phyloP scores from a whole-genome alignment of 345 rosid genomes.

The Draba incana region DNA sequence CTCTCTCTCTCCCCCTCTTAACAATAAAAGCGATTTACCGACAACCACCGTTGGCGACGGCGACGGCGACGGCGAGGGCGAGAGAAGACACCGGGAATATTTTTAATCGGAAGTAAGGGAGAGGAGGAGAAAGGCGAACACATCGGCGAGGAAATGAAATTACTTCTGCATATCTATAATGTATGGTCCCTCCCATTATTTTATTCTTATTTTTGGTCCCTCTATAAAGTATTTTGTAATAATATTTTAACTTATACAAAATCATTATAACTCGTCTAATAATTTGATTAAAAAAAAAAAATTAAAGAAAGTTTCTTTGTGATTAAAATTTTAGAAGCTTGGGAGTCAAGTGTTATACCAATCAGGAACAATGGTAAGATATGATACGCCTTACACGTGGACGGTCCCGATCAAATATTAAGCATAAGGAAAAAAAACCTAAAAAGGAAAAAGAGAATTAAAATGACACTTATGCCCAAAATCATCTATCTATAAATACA shows the following conservation, averaged over 20 bases:
- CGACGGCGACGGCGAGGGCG: constrained; percentile 14
- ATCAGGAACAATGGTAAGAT: neutral
- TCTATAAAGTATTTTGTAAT: neutral
- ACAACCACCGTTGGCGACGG: constrained; percentile 15
- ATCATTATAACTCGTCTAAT: no score
- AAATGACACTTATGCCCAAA: neutral
- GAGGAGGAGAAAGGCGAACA: constrained; percentile 5
- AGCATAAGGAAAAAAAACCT: neutral
- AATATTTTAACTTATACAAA: neutral
- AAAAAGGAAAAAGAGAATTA: neutral
- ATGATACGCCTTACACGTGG: neutral
- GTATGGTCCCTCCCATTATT: neutral
- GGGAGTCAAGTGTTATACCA: constrained; percentile 24
- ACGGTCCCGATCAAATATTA: constrained; percentile 18
- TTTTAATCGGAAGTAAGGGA: constrained; percentile 29
- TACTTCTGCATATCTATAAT: constrained; percentile 11
- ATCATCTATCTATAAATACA: constrained; percentile 6
- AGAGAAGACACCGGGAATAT: constrained; percentile 3
- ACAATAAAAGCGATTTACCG: neutral
- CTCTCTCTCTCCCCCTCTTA: neutral
- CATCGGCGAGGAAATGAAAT: constrained; percentile 27
- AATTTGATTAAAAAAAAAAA: no score
- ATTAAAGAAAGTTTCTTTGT: no score
- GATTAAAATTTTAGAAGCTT: neutral
- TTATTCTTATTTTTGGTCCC: constrained; percentile 16